These are phyloP conservation scores for Chlorella sp. DNA, from an alignment of 139 green algal genomes.

Conservation along the genomic window DNA sequence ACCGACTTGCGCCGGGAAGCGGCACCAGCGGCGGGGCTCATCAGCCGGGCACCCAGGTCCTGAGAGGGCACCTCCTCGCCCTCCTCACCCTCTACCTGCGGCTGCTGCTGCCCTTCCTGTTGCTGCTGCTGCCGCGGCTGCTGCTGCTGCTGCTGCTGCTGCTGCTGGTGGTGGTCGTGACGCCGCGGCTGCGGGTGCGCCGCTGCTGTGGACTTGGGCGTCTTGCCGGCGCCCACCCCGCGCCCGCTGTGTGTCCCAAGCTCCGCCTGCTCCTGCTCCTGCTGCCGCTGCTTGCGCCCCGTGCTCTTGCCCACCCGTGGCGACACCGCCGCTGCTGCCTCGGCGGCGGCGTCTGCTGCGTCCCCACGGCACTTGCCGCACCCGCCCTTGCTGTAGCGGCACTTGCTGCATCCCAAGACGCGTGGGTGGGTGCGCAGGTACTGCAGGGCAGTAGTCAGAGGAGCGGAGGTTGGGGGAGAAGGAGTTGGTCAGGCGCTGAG, in stretches of 20 bases:
- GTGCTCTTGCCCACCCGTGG: not conserved
- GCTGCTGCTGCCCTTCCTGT: not conserved
- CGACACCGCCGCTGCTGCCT: not conserved
- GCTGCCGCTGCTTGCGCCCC: not conserved
- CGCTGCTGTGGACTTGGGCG: not conserved
- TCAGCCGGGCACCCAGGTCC: not conserved
- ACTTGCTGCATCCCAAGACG: constrained; percentile 29
- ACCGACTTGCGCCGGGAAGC: constrained; percentile 1
- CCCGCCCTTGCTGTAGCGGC: constrained; percentile 7
- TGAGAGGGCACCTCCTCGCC: constrained; percentile 24
- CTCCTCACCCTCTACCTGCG: not conserved
- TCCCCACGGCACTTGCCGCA: constrained; percentile 33
- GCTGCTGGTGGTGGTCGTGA: not conserved
- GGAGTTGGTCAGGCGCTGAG: no score
- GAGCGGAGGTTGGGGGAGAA: no score
- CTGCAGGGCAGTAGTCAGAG: not conserved
- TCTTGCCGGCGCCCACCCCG: not conserved
- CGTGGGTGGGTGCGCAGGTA: constrained; percentile 30
- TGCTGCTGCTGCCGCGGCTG: not conserved
- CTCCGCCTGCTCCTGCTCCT: not conserved
- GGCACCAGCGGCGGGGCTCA: not conserved
- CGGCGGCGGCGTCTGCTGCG: not conserved
- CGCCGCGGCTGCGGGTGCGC: not conserved
- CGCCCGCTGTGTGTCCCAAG: not conserved
- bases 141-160: not conserved